Evolutionary conservation across 495 filamentous ascomycete genomes (phyloP).

Genomic region (Penicillium parvum): DNA sequence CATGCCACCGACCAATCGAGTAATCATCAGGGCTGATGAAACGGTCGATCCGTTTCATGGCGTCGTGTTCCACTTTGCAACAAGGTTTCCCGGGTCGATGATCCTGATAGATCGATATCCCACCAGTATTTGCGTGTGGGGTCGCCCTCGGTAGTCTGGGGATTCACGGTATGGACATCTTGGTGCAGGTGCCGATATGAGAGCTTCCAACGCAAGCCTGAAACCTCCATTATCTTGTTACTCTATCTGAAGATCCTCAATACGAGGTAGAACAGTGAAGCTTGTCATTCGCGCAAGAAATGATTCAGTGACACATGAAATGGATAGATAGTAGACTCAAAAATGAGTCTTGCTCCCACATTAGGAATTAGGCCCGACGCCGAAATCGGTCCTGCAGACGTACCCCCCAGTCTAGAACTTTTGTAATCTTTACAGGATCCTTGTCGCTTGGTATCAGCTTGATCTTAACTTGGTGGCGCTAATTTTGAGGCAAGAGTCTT

Average conservation of each 20-base stretch:
- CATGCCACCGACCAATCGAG: conserved; percentile 2
- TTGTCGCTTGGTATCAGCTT: too few species aligned
- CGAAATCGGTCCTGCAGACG: not conserved
- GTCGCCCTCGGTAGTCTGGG: not conserved
- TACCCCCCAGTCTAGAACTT: too few species aligned
- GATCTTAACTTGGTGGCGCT: too few species aligned
- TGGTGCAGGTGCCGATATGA: too few species aligned
- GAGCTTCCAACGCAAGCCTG: too few species aligned
- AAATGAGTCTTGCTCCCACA: not conserved
- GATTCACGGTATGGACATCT: not conserved
- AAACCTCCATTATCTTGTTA: too few species aligned
- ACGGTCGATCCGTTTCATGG: conserved; percentile 16
- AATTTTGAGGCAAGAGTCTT: too few species aligned
- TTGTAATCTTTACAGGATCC: too few species aligned
- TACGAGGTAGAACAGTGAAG: not conserved
- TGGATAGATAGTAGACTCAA: not conserved
- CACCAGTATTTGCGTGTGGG: not conserved
- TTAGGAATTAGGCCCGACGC: not conserved
- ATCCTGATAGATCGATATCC: not conserved
- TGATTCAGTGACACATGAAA: not conserved
- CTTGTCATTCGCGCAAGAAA: too few species aligned
- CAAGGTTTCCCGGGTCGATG: not conserved
- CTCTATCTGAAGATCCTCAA: too few species aligned
- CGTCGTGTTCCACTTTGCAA: conserved; percentile 7
- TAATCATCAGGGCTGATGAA: conserved; percentile 8